Evolutionary conservation across 176 grass and related monocot species (phyloP), one percentile per base, ranked within the genome.

Genomic region (Secale cereale): DNA sequence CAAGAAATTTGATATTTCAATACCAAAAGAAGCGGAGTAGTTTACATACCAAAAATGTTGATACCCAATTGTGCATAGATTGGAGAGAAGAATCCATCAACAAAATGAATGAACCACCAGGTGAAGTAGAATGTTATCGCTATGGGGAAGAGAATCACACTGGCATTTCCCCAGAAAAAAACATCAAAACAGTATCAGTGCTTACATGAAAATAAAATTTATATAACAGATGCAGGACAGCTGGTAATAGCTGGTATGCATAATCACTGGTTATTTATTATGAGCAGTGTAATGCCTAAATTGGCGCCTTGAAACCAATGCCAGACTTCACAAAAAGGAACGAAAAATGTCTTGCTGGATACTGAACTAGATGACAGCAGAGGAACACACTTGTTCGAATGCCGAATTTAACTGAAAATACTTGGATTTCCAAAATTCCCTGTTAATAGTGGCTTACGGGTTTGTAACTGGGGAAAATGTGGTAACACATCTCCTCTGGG

Each of bases 21-120:
- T 33, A 57, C 2, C 78, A 82, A 60, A 66, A 8, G 72, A 80
- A 35, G 2, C 36, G 26, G 35, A 17, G 13, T 29, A 78, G 10
- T 74, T 25, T 43, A 74, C 81, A 68, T 89, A 97, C 94, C 94
- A 61, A 97, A 97, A 77, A 97, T 92, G 63, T 94, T 97, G 85
- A 97, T 97, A 50, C 92, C 94, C 76, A 97, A 90, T 83, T 97
- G 90, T 30, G 94, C 92, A 80, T 92, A 97, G 74, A 97, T 97
- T 59, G 94, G 94, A 31, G 94, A 97, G 85, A 97, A 97, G 79
- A 97, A 97, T 25, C 94, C 94, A 88, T 97, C 94, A 92, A 94
- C 91, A 86, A 97, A 97, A 88, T 92, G 92, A 91, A 97, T 94
- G 88, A 97, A 97, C 94, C 94, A 97, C 94, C 94, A 97, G 32